phyloP scores from a whole-genome alignment of 2,329 filamentous ascomycete species.

The Metarhizium robertsii region DNA sequence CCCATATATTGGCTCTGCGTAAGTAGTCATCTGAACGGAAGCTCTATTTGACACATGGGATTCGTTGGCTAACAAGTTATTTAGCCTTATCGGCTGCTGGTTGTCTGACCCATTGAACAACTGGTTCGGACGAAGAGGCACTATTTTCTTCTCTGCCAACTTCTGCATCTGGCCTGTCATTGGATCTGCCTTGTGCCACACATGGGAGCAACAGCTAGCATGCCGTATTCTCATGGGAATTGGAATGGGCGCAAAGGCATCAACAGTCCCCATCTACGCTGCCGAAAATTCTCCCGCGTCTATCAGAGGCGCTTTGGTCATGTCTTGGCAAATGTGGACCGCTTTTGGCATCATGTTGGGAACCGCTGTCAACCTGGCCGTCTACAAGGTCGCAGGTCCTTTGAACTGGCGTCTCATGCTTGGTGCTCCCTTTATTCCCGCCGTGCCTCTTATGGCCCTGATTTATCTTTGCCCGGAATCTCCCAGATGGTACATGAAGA shows the following conservation, averaged over 20 bases:
- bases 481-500: conserved; percentile 57
- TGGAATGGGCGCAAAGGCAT: conserved; percentile 58
- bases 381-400: conserved; percentile 14
- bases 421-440: conserved; percentile 50
- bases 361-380: conserved; percentile 25
- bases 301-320: conserved; percentile 66
- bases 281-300: conserved; percentile 61
- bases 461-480: conserved; percentile 57
- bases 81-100: conserved; percentile 47
- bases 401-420: conserved; percentile 34
- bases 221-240: conserved; percentile 61
- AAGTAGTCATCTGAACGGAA: conserved; percentile 15
- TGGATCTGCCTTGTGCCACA: conserved; percentile 54
- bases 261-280: conserved; percentile 62
- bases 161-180: conserved; percentile 59
- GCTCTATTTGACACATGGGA: too few species aligned
- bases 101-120: conserved; percentile 53
- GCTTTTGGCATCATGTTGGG: conserved; percentile 43
- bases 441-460: conserved; percentile 40
- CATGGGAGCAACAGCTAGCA: conserved; percentile 58
- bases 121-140: conserved; percentile 29
- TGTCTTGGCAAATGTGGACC: conserved; percentile 70
- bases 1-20: conserved; percentile 37
- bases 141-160: conserved; percentile 65
- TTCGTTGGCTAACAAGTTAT: conserved; percentile 5